Base-by-base conservation (phyloP, 805 yeast species). In the Suhomyces kilbournensis region DNA sequence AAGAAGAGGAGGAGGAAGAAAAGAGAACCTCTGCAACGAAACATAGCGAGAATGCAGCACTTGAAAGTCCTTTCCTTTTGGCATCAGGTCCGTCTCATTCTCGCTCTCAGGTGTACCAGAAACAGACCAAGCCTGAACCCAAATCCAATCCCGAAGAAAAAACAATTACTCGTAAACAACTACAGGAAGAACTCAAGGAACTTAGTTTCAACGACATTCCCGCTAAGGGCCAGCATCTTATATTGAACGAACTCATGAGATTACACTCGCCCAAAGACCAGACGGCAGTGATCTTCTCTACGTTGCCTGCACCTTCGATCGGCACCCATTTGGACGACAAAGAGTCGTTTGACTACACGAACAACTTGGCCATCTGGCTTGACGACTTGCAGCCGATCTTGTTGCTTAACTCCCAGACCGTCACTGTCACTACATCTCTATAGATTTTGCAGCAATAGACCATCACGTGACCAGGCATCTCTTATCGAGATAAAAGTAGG, bases 371-470 rank as follows among this genome's bases (percentile, higher is more conserved):
- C 46, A 68, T 88, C 5, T 90, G 97, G 94, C 77, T 93, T 52
- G 81, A 83, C 44, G 90, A 81, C 4, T 71, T 94, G 39, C 97
- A 97, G 0, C 97, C 98, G 0, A 78, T 83, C 1, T 65, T 94
- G 65, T 69, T 94, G 55, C 78, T 94, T 50, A 93, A 94, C 63
- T 90, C 97, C 0, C 96, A 90, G 71, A 87, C 96, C 0, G 91
- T 94, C 77, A 94, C 99, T 0, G 99, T 93, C 2, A 93, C 99
- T 0, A 92, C 97, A 5, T 94, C 96, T 32, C 73, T 93, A 56
- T 92, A 71, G 46, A n/a, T 32, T 35, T 38, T 38, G 42, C 42
- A 38, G 42, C 42, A 38, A 38, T 38, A 38, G 23, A 38, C 12
- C 3, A 9, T 38, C 42, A 38, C 42, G 42, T 38, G 42, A 38